Evolutionary conservation across 352 stramenopile species (phyloP), one percentile per base, ranked within the genome.

Genomic region (Globisporangium apiculatum): DNA sequence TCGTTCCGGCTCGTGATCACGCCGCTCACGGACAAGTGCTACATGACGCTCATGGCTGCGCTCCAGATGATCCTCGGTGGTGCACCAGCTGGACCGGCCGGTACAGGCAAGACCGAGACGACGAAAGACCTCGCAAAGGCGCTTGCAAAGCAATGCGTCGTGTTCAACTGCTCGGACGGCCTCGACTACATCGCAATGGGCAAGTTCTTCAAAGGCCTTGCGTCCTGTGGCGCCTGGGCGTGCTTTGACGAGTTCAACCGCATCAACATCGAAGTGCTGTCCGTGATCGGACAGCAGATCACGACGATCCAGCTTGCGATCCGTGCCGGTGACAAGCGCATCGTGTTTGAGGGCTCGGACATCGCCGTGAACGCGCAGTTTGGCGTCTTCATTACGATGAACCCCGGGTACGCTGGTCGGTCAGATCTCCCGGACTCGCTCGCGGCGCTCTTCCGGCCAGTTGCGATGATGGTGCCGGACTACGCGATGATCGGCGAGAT

Each of bases 201-300:
- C 12, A 97, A 97, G 60, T 97, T 96, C 66, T 97, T 97, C 67
- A 94, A 94, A 51, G 83, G 93, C 0, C 68, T 98, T 0, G 94
- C 92, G 24, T 88, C 86, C 0, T 97, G 89, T 59, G 94, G 94
- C 1, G 93, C 93, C 0, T 98, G 94, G 94, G 91, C 91, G 7
- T 98, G 93, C 61, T 98, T 98, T 51, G 94, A 98, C 49, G 94
- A 98, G 76, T 98, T 98, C 69, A 98, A 98, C 61, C 90, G 93
- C 12, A 98, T 98, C 61, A 95, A 98, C 50, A 97, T 98, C 37
- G 93, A 98, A 66, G 88, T 96, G 17, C 47, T 94, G 24, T 93
- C 83, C 0, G 85, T 94, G 54, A 88, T 94, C 49, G 85, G 83
- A 0, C 85, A 94, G 60, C 85, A 94, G 76, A 75, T 94, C 18